A percentile compares a stretch with the other conserved stretches of the same genome.
Evolutionary conservation across 495 filamentous ascomycete genomes (phyloP).

Genomic region (Copromyces sp.): DNA sequence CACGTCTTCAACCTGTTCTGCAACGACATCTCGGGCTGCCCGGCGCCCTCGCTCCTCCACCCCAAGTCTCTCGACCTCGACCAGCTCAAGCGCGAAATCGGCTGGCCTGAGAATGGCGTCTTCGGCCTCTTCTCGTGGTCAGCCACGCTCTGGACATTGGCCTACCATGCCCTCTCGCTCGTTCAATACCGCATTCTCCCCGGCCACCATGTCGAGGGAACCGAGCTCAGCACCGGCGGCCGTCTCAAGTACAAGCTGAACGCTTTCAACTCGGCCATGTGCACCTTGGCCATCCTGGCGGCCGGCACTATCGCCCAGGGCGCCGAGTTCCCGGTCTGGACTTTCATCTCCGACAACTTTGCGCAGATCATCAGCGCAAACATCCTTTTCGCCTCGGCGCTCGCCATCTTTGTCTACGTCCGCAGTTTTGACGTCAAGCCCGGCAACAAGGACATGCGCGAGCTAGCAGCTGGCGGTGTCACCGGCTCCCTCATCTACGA

Average conservation of each 20-base stretch:
- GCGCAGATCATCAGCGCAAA: conserved; percentile 75
- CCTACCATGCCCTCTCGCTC: conserved; percentile 71
- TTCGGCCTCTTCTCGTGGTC: conserved; percentile 51
- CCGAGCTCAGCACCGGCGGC: conserved; percentile 58
- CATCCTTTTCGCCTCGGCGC: conserved; percentile 56
- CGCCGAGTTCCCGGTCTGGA: conserved; percentile 77
- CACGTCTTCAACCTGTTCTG: conserved; percentile 75
- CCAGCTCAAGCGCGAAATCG: conserved; percentile 62
- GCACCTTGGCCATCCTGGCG: conserved; percentile 55
- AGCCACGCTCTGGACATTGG: conserved; percentile 54
- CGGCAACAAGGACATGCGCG: conserved; percentile 55
- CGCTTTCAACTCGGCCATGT: conserved; percentile 66
- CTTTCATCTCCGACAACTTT: conserved; percentile 87
- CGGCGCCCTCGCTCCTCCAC: conserved; percentile 70
- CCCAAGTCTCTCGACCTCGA: conserved; percentile 62
- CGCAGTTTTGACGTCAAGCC: conserved; percentile 71
- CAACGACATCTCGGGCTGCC: conserved; percentile 88
- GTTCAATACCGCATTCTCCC: conserved; percentile 70
- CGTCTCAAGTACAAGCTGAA: conserved; percentile 85
- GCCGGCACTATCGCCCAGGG: conserved; percentile 69
- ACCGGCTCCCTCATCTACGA: conserved; percentile 86
- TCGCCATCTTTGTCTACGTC: conserved; percentile 69
- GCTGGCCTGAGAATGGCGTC: conserved; percentile 63
- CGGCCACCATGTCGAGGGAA: conserved; percentile 60
- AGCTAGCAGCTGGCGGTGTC: conserved; percentile 72